These are phyloP conservation scores for Cytospora mali DNA, from an alignment of 2,329 filamentous ascomycete genomes.

Conservation along the genomic window DNA sequence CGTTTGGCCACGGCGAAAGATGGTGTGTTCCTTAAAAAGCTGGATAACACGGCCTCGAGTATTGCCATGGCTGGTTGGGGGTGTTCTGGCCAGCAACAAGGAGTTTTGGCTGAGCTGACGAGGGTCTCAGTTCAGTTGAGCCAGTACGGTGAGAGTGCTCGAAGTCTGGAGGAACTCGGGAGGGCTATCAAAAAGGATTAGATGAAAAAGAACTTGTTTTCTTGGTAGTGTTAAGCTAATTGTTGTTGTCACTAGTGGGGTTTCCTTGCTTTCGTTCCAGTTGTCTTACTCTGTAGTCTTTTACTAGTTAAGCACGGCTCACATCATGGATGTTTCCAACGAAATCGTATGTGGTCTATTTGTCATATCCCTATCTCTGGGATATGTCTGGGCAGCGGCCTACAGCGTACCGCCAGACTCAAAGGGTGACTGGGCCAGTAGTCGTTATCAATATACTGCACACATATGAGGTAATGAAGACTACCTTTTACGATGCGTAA, in stretches of 20 bases:
- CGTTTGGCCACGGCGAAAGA: neutral
- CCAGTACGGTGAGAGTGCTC: neutral
- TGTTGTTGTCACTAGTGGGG: neutral
- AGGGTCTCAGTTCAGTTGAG: neutral
- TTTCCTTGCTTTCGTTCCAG: neutral
- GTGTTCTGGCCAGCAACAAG: neutral
- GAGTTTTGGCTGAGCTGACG: neutral
- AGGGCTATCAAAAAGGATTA: neutral
- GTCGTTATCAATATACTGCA: too few species aligned
- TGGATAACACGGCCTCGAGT: neutral
- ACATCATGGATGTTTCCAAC: too few species aligned
- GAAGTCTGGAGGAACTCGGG: neutral
- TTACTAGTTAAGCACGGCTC: too few species aligned
- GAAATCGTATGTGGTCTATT: too few species aligned
- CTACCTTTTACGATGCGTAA: too few species aligned
- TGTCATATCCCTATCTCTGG: too few species aligned
- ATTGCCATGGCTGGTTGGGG: neutral
- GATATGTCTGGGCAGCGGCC: too few species aligned
- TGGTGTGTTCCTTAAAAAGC: neutral
- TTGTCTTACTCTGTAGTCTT: neutral
- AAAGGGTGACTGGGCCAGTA: too few species aligned
- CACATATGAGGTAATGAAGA: too few species aligned
- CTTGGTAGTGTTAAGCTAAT: neutral
- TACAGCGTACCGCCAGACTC: too few species aligned
- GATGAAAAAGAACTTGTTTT: neutral